Evolutionary conservation across 495 filamentous ascomycete genomes (phyloP), one percentile per base, ranked within the genome.

Genomic region (Aspergillus asperescens): DNA sequence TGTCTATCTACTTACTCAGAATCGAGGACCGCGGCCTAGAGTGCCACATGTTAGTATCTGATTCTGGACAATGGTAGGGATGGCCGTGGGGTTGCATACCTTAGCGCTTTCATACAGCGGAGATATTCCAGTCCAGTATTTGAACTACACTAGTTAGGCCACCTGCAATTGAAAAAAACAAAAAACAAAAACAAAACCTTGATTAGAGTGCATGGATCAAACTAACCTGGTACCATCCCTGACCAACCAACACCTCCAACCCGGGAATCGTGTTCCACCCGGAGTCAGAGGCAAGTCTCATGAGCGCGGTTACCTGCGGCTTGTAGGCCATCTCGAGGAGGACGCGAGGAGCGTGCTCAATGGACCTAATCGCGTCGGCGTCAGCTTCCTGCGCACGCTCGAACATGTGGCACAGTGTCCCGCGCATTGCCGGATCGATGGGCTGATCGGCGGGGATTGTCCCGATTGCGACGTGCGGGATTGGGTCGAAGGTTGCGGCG

Each of bases 251-350:
- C 35, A 90, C 90, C 72, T 99, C 93, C 49, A 96, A 66, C 1
- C 93, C 93, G 5, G 88, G 82, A 54, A 97, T 85, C 5, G 79
- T 90, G 48, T 66, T 76, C 94, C 93, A 99, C n/a, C 88, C 89
- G 5, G 79, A 76, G 55, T 87, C 82, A 54, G 81, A 72, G 4
- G 94, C 92, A 60, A 95, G 67, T 66, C 83, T 77, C 88, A 97
- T 96, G 62, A 96, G 63, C 20, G 86, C 77, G 12, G 93, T 99
- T 23, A 85, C 77, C 0, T 80, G 65, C 22, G 93, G 94, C 66
- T 86, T 95, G 67, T 99, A 99, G 4, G 93, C 91, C 93, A 99
- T 96, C 73, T 99, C 93, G 1, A 96, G 70, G 49, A 96, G 71
- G 25, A 95, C 82, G 25, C 78, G 76, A 5, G 60, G 63, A 8